Evolutionary conservation across 2,329 filamentous ascomycete genomes (phyloP), one percentile per base, ranked within the genome.

Genomic region (Pseudocercospora fijiensis): DNA sequence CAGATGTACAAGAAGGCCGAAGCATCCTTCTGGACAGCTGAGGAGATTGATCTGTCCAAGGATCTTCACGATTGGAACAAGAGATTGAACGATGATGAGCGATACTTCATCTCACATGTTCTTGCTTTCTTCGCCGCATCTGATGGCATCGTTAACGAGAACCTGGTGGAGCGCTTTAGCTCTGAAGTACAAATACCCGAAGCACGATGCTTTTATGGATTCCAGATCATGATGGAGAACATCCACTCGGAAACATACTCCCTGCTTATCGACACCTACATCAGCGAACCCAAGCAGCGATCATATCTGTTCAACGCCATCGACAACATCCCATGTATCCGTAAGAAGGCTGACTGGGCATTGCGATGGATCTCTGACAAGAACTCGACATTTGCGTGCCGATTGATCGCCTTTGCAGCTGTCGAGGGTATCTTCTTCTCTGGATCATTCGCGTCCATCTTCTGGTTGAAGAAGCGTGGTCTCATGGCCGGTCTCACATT

Each of bases 221-320:
- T 99, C 87, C 95, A 99, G 84, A 98, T 98, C 84, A 99, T 99
- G 95, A 98, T 99, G 91, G 95, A 99, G 86, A 99, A 99, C 83
- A 96, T 99, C 75, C 95, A 99, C 86, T 97, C 95, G 16, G 95
- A 99, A 84, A 99, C 95, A 60, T 99, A 99, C 86, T 98, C 94
- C 20, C 89, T 99, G 37, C 88, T 99, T 77, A 99, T 99, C 78
- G 95, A 99, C 79, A 97, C 94, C 67, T 99, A 99, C 81, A 96
- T 99, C 83, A 97, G 96, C 85, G 95, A 99, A 84, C 90, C 91
- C 67, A 90, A 90, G 77, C 94, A 99, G 84, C 89, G 92, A 72
- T 90, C 86, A 67, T 93, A 98, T 78, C 89, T 99, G 63, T 98
- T 99, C 83, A 96, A 99, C 76, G 95, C 95, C 74, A 96, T 99